These are phyloP conservation scores for Fusarium brachygibbosum DNA, from an alignment of 2,329 filamentous ascomycete genomes.

Conservation along the genomic window DNA sequence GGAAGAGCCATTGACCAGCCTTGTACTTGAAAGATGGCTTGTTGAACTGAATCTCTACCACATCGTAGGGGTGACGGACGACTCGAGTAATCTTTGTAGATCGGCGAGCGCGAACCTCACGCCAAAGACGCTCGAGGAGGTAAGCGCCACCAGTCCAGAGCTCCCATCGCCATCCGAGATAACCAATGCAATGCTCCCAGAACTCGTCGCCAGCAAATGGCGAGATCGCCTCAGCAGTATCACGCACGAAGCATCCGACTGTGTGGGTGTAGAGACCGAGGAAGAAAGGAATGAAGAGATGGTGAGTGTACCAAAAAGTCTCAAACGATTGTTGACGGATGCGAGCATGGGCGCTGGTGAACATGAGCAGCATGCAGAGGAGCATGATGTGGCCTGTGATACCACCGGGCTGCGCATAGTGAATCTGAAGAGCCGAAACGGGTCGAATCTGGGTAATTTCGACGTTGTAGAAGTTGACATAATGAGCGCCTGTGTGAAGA, in stretches of 20 bases:
- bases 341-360: constrained; percentile 91
- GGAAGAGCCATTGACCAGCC: constrained; percentile 97
- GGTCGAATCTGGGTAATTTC: constrained; percentile 86
- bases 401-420: constrained; percentile 89
- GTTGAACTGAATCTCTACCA: constrained; percentile 95
- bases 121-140: constrained; percentile 87
- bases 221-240: constrained; percentile 77
- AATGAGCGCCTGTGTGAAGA: constrained; percentile 84
- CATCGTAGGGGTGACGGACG: constrained; percentile 95
- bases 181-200: constrained; percentile 95
- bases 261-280: constrained; percentile 96
- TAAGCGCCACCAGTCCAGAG: constrained; percentile 88
- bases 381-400: constrained; percentile 98
- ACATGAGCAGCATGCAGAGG: constrained; percentile 98
- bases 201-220: constrained; percentile 86
- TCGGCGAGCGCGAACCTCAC: constrained; percentile 86
- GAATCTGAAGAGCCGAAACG: constrained; percentile 86
- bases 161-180: constrained; percentile 98
- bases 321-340: constrained; percentile 98
- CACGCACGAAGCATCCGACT: constrained; percentile 94
- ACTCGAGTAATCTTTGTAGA: constrained; percentile 93
- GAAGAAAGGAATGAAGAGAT: constrained; percentile 97
- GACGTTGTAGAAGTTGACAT: constrained; percentile 99
- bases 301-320: constrained; percentile 99
- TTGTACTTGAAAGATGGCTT: constrained; percentile 99